phyloP scores from a whole-genome alignment of 164 flowering plant genomes.

The Nelumbo lutea region DNA sequence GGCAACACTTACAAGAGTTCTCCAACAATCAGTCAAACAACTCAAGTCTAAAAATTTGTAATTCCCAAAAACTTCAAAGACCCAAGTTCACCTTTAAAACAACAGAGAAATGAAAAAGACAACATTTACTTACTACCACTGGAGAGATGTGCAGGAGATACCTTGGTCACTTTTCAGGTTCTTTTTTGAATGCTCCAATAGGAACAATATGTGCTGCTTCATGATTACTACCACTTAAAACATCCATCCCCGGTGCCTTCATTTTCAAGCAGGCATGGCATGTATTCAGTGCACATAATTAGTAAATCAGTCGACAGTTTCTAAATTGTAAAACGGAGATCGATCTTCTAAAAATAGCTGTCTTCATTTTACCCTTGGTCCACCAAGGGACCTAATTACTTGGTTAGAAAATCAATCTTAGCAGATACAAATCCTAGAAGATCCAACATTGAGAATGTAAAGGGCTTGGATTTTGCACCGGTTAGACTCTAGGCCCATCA shows the following conservation, averaged over 20 bases:
- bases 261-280: not conserved
- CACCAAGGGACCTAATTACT: too few species aligned
- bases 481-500: not conserved
- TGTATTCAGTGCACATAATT: not conserved
- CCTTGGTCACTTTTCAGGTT: slow-evolving; percentile 38
- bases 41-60: not conserved
- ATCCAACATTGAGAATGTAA: not conserved
- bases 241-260: slow-evolving; percentile 35
- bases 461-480: not conserved
- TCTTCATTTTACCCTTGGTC: too few species aligned
- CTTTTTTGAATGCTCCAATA: slow-evolving; percentile 40
- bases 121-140: not conserved
- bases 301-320: not conserved
- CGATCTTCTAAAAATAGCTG: too few species aligned
- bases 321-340: not conserved
- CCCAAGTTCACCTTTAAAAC: not conserved
- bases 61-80: not conserved
- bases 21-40: not conserved
- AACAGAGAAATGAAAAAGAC: not conserved
- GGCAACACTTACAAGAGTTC: too few species aligned
- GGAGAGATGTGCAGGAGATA: slow-evolving; percentile 1
- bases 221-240: slow-evolving; percentile 30
- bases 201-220: slow-evolving; percentile 50
- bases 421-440: too few species aligned
- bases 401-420: not conserved